phyloP scores from a whole-genome alignment of 305 asterid genomes.

The Ilex paraguariensis region DNA sequence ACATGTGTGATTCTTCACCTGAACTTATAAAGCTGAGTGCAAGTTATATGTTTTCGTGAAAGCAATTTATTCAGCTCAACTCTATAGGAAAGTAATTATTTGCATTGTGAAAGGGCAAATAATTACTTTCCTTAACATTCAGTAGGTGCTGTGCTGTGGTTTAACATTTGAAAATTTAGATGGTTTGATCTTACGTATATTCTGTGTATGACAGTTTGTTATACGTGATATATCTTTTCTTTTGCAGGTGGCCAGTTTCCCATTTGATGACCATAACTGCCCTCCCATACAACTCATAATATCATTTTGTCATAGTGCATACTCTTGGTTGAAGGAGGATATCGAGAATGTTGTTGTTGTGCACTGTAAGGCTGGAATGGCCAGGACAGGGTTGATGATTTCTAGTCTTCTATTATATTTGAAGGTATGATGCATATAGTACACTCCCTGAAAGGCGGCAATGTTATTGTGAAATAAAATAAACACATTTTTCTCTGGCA shows the following conservation, averaged over 20 bases:
- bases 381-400: constrained; percentile 98
- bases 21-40: too few species aligned
- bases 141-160: background rate
- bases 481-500: too few species aligned
- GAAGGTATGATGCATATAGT: constrained; percentile 42
- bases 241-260: constrained; percentile 89
- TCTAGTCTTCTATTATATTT: constrained; percentile 91
- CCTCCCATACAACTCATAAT: constrained; percentile 92
- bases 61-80: too few species aligned
- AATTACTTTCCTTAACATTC: too few species aligned
- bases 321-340: constrained; percentile 98
- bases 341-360: constrained; percentile 97
- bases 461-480: too few species aligned
- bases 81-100: too few species aligned
- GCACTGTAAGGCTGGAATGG: constrained; percentile 99
- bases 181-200: background rate
- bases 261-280: constrained; percentile 96
- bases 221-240: constrained; percentile 1
- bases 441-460: too few species aligned
- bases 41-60: too few species aligned
- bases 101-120: too few species aligned
- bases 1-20: too few species aligned
- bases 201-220: constrained; percentile 3
- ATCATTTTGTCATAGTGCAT: constrained; percentile 96
- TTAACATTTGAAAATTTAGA: background rate